phyloP scores from a whole-genome alignment of 345 rosid species.

The Moricandia moricandioides region DNA sequence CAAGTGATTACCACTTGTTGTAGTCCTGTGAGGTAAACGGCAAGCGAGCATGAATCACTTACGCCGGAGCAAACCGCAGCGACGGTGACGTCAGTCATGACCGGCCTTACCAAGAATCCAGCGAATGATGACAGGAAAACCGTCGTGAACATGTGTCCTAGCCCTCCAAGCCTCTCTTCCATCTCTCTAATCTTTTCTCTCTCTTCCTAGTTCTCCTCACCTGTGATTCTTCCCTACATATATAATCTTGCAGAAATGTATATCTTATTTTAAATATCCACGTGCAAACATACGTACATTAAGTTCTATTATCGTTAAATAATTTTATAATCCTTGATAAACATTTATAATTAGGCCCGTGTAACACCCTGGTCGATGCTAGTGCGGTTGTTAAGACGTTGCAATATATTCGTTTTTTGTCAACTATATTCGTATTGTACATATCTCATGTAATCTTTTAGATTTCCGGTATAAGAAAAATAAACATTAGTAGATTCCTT shows the following conservation, averaged over 20 bases:
- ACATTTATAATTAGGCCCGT: neutral
- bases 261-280: neutral
- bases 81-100: constrained; percentile 76
- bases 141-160: constrained; percentile 57
- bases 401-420: neutral
- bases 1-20: constrained; percentile 66
- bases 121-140: constrained; percentile 55
- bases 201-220: neutral
- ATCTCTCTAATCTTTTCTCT: constrained; percentile 24
- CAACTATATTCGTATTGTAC: neutral
- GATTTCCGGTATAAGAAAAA: neutral
- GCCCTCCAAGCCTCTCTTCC: constrained; percentile 26
- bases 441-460: neutral
- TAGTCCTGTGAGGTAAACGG: constrained; percentile 76
- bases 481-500: neutral
- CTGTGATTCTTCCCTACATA: neutral
- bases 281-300: neutral
- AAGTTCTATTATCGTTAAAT: neutral
- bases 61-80: constrained; percentile 65
- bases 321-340: neutral
- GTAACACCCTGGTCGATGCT: neutral
- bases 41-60: constrained; percentile 66
- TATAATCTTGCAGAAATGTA: neutral
- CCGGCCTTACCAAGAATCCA: constrained; percentile 46
- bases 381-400: neutral